Conservation (phyloP, 2,329 filamentous ascomycete species). For the Lecanicillium sp. region DNA sequence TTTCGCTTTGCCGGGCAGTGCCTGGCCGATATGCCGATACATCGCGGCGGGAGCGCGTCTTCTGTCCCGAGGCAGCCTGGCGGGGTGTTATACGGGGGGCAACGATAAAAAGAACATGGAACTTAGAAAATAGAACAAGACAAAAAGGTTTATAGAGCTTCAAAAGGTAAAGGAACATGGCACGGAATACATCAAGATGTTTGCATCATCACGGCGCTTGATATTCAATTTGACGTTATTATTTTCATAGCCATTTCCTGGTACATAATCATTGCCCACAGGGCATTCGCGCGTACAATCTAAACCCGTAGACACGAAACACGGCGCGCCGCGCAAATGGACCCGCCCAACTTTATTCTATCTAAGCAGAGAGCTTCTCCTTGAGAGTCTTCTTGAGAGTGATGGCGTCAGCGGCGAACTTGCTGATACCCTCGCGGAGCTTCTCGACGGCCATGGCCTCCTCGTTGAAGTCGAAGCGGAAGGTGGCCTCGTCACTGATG, state of each 20-base stretch:
- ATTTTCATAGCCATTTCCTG: slow-evolving; percentile 4
- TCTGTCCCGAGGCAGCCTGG: too few relatives aligned
- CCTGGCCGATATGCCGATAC: background rate
- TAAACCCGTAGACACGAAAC: background rate
- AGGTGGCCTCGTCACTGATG: slow-evolving; percentile 79
- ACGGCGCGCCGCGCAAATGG: background rate
- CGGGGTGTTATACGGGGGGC: too few relatives aligned
- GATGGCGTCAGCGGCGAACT: slow-evolving; percentile 93
- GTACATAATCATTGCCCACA: slow-evolving; percentile 7
- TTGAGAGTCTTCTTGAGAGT: slow-evolving; percentile 90
- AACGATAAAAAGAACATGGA: too few relatives aligned
- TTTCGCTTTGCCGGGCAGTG: background rate
- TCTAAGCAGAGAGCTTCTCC: slow-evolving; percentile 64
- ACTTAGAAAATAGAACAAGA: too few relatives aligned
- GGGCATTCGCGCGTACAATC: slow-evolving; percentile 1
- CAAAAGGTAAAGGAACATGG: too few relatives aligned
- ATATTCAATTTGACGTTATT: slow-evolving; percentile 2
- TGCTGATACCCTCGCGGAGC: slow-evolving; percentile 98
- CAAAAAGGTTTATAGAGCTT: too few relatives aligned
- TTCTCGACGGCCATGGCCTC: slow-evolving; percentile 99
- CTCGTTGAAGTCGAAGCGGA: slow-evolving; percentile 99
- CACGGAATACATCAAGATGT: background rate
- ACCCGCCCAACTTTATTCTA: slow-evolving; percentile 6
- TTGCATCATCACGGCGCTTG: background rate
- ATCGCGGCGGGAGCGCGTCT: too few relatives aligned